These are phyloP conservation scores for Aphanomyces cochlioides DNA, from an alignment of 352 stramenopile species.

Conservation along the genomic window DNA sequence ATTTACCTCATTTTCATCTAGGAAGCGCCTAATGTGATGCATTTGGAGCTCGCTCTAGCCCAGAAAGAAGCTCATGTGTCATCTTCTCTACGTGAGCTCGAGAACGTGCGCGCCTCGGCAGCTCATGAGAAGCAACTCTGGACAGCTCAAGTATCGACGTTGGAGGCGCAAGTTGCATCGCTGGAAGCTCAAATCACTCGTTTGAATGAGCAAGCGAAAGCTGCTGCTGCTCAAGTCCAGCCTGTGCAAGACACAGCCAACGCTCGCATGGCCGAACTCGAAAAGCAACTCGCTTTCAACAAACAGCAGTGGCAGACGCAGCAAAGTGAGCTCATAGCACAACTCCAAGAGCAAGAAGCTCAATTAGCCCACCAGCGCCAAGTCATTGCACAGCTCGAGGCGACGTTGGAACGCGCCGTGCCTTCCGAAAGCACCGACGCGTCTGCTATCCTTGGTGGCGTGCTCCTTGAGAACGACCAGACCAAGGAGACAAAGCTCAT, in stretches of 20 bases:
- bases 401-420: constrained; percentile 33
- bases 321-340: constrained; percentile 41
- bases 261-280: background rate
- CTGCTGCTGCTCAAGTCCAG: background rate
- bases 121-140: constrained; percentile 31
- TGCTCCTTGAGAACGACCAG: constrained; percentile 6
- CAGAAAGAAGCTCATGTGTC: constrained; percentile 53
- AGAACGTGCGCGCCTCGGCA: constrained; percentile 38
- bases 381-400: constrained; percentile 27
- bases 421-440: constrained; percentile 37
- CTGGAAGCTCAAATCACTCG: background rate
- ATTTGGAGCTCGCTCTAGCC: constrained; percentile 54
- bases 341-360: constrained; percentile 63
- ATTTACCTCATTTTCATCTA: background rate
- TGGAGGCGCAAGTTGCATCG: constrained; percentile 2
- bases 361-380: constrained; percentile 46
- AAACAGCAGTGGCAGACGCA: background rate
- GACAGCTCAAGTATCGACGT: background rate
- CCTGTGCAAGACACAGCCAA: background rate
- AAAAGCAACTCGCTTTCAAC: background rate
- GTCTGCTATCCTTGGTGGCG: constrained; percentile 19
- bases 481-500: constrained; percentile 72
- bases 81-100: constrained; percentile 38
- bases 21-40: too few relatives aligned
- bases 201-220: too few relatives aligned